Percentiles rank a stretch among this genome's conserved stretches.
phyloP scores from a whole-genome alignment of 352 stramenopile species.

The Blastocystis sp. region DNA sequence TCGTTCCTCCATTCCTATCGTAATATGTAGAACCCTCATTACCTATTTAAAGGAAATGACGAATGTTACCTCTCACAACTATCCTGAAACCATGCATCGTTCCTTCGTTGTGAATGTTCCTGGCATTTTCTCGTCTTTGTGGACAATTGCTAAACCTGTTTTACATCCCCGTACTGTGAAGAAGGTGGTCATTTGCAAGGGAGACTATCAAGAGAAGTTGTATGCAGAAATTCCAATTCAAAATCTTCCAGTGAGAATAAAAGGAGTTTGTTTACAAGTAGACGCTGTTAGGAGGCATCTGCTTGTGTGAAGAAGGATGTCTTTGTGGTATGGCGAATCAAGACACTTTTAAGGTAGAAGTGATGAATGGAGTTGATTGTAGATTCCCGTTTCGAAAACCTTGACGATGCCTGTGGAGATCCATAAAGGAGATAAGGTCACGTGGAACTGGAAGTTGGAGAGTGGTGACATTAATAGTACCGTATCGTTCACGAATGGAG shows the following conservation, averaged over 20 bases:
- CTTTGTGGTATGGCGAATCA: conserved; percentile 18
- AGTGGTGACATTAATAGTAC: conserved; percentile 45
- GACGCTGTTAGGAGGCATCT: conserved; percentile 37
- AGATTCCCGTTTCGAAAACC: conserved; percentile 39
- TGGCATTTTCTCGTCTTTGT: conserved; percentile 41
- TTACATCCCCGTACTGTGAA: conserved; percentile 62
- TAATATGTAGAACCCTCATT: conserved; percentile 24
- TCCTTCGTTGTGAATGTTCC: conserved; percentile 63
- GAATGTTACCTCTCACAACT: conserved; percentile 54
- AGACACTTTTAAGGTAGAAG: not conserved
- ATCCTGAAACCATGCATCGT: conserved; percentile 67
- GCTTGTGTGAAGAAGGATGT: conserved; percentile 5
- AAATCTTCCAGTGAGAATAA: not conserved
- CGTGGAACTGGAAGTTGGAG: conserved; percentile 50
- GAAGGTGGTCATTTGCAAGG: conserved; percentile 53
- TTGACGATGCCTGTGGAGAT: conserved; percentile 30
- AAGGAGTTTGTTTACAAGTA: not conserved
- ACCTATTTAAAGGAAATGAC: conserved; percentile 63
- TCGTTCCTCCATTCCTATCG: not conserved
- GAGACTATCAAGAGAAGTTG: conserved; percentile 61
- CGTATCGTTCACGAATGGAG: not conserved
- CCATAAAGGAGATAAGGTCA: not conserved
- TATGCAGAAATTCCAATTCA: conserved; percentile 48
- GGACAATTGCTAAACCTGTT: conserved; percentile 51
- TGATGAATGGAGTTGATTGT: not conserved